Conservation (phyloP, 1,139 yeast species). For the Protomyces gravidus region DNA sequence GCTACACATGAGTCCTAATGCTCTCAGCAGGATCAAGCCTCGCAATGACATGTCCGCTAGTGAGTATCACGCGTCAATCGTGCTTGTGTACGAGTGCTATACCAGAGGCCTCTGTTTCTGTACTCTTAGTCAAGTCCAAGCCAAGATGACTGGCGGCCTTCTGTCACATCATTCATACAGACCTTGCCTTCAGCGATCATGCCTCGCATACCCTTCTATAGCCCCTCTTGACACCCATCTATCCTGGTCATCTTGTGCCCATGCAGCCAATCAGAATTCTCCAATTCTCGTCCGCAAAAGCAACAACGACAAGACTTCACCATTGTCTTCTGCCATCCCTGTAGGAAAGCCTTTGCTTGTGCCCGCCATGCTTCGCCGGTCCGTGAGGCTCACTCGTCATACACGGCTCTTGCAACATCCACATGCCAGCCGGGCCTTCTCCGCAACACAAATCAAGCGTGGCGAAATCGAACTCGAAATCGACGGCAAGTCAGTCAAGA, state of each 20-base stretch:
- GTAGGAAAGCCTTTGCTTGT: not conserved
- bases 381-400: not conserved
- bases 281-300: not conserved
- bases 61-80: no score
- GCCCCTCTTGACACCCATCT: no score
- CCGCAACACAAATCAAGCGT: constrained; percentile 36
- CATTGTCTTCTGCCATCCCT: not conserved
- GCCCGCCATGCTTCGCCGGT: not conserved
- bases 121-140: not conserved
- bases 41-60: no score
- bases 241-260: not conserved
- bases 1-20: no score
- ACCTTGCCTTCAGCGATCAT: no score
- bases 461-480: constrained; percentile 71
- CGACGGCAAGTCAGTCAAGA: constrained; percentile 70
- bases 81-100: no score
- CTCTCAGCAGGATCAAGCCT: no score
- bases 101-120: not conserved
- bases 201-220: no score
- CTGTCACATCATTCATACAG: not conserved
- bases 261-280: not conserved
- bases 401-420: not conserved
- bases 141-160: not conserved
- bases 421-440: constrained; percentile 36
- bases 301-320: not conserved